Conservation (phyloP, 352 stramenopile genomes). For the Achlya hypogyna region DNA sequence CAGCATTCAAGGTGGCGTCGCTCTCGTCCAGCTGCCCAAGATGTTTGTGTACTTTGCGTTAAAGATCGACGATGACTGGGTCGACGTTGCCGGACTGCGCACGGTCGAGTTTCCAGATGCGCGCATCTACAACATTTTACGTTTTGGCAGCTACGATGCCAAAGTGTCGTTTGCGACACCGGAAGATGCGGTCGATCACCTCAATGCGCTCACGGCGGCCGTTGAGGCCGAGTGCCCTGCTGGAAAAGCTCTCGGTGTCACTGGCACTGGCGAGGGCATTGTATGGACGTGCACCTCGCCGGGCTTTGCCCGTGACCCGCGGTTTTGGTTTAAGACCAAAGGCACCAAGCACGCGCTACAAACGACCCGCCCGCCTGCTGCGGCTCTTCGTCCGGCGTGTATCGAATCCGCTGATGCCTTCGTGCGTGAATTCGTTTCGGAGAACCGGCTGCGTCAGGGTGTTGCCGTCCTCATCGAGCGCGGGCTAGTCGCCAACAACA, state of each 20-base stretch:
- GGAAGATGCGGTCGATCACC: neutral
- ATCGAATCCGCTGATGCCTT: neutral
- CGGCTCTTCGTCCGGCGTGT: neutral
- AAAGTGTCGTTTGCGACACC: neutral
- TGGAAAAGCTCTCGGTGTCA: neutral
- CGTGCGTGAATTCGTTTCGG: conserved; percentile 1
- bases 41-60: conserved; percentile 17
- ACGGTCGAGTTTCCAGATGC: neutral
- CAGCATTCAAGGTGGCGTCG: conserved; percentile 8
- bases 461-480: neutral
- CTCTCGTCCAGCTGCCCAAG: conserved; percentile 3
- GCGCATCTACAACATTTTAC: conserved; percentile 6
- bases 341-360: neutral
- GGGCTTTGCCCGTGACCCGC: neutral
- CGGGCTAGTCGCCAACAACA: neutral
- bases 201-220: neutral
- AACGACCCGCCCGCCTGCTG: neutral
- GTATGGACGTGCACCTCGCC: conserved; percentile 6
- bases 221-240: conserved; percentile 14
- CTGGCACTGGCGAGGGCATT: conserved; percentile 9
- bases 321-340: conserved; percentile 18
- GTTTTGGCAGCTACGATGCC: conserved; percentile 4
- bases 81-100: neutral
- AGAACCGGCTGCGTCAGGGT: neutral
- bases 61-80: neutral